Percentiles rank a stretch among this genome's conserved stretches.
Conservation (phyloP, 2,329 filamentous ascomycete genomes). For the Fulvia fulva region DNA sequence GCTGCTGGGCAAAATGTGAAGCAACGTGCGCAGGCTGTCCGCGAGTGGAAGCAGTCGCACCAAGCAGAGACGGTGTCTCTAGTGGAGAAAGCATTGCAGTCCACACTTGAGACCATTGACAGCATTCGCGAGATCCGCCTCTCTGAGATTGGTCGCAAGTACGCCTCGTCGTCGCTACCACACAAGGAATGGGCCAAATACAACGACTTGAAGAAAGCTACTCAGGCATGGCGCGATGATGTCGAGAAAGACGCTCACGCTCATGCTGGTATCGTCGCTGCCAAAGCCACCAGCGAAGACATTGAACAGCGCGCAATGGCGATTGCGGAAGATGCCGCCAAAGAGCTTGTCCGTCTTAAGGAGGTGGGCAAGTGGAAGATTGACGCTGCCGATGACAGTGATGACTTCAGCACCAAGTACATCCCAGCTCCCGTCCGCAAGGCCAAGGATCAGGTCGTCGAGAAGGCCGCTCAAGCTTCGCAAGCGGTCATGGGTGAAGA, state of each 20-base stretch:
- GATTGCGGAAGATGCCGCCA: constrained; percentile 71
- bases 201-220: constrained; percentile 76
- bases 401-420: constrained; percentile 71
- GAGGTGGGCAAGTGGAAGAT: constrained; percentile 84
- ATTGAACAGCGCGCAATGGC: constrained; percentile 78
- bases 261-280: constrained; percentile 66
- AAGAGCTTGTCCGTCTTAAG: constrained; percentile 75
- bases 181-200: constrained; percentile 98
- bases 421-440: constrained; percentile 55
- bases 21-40: constrained; percentile 69
- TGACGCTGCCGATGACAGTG: constrained; percentile 64
- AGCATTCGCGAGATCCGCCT: constrained; percentile 78
- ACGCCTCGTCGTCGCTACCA: constrained; percentile 93
- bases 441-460: constrained; percentile 39
- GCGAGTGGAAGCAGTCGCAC: constrained; percentile 71
- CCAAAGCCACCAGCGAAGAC: constrained; percentile 63
- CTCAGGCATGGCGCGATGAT: constrained; percentile 79
- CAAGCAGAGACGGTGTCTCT: constrained; percentile 65
- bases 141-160: constrained; percentile 85
- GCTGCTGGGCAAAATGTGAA: constrained; percentile 69
- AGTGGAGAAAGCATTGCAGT: constrained; percentile 69
- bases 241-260: constrained; percentile 68
- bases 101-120: constrained; percentile 77
- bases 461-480: constrained; percentile 29
- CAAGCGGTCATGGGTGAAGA: constrained; percentile 33